Base-by-base conservation (phyloP, 306 rosid genomes). In the Trifolium subterraneum region DNA sequence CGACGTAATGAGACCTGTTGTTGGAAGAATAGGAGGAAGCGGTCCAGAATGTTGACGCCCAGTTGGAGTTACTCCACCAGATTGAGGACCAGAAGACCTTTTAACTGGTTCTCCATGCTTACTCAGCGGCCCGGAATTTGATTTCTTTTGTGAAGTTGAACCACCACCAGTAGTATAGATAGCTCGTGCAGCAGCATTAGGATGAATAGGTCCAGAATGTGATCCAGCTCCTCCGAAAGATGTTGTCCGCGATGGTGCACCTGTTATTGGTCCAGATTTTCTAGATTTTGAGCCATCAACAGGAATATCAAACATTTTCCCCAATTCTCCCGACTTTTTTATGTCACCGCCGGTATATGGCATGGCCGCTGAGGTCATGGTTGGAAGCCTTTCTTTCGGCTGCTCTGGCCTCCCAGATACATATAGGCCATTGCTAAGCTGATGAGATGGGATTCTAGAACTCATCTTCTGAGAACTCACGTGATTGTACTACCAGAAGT, bases 341-440 rank as follows among this genome's bases (percentile, higher is more conserved):
- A 94, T 94, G 82, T 91, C 98, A 55, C 98, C 98, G 20, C 98
- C 98, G 13, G 98, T 91, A 78, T 94, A 94, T 42, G 98, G 98
- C 95, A 90, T 75, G 10, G 98, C 88, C 1, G 87, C 83, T 27
- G 99, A 92, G 68, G 90, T 84, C 99, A 94, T 94, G 1, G 95
- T 88, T 10, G 99, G 99, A 67, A 95, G 22, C 86, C 90, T 92
- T 87, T 94, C 99, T 84, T 92, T 94, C 13, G 93, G 99, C 82
- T 90, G 98, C 90, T 94, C 97, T 11, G 99, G 99, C 87, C 97
- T 84, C 74, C 99, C 98, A 31, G 97, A 92, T 73, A 94, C 99
- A 18, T 90, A 90, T 29, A 94, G 97, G 71, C 99, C 99, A 85
- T 90, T 94, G 87, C 98, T 94, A 69, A 94, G 97, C 86, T 94